Evolutionary conservation across 208 protist species (phyloP), one percentile per base, ranked within the genome.

Genomic region (Leishmania amazonensis): DNA sequence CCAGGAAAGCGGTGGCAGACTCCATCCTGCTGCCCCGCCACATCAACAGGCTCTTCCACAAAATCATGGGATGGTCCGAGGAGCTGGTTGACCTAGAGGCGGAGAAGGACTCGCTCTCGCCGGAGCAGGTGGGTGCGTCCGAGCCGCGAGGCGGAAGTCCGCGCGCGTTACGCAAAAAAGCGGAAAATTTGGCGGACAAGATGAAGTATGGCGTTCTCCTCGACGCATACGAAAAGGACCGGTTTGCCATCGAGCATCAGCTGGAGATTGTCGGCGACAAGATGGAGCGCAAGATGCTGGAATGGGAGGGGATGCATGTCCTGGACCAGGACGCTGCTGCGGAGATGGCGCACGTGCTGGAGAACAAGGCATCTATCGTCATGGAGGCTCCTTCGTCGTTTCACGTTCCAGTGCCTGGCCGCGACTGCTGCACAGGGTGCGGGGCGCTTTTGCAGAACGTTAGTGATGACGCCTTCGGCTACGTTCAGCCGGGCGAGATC

Each of bases 1-100:
- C 78, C 17, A 83, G 86, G 42, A 88, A 90, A 68, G 92, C 94
- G 81, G 89, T 84, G 53, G 90, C 91, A 3, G 93, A 97, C 76
- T 90, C 95, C 31, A 93, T 96, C 47, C 49, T 91, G 60, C 87
- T 98, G 42, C 95, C 95, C 4, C 92, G 92, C 15, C 95, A 98
- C 83, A 93, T 98, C 75, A 98, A 98, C 82, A 81, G 84, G 62
- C 87, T 98, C 28, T 98, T 98, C 85, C 95, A 98, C 85, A 96
- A 97, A 84, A 98, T 98, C 76, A 98, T 98, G 95, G 95, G 95
- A 19, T 98, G 95, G 94, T 89, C 95, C 13, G 90, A 96, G 85
- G 93, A 97, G 31, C 83, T 96, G 17, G 95, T 89, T 42, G 91
- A 96, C 64, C 58, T 96, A 47, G 93, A 96, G 42, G 74, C 83